Base-by-base conservation (phyloP, 192 early-diverging fungal genomes). In the Linnemannia schmuckeri region DNA sequence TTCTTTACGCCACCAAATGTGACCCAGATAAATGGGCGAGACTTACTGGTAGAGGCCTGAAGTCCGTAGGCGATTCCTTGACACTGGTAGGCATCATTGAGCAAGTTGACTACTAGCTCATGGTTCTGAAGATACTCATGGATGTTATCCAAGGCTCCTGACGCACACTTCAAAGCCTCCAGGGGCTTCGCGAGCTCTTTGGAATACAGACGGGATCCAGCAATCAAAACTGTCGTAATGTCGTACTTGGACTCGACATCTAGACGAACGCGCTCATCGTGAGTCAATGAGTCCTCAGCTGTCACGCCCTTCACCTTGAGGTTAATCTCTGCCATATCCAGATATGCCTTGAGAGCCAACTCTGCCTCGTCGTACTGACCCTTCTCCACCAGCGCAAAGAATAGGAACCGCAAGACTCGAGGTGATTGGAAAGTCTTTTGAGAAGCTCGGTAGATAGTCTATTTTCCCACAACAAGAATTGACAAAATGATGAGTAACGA, bases 301-400 rank as follows among this genome's bases (percentile, higher is more conserved):
- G 72, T 27, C 30, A 85, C 70, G 37, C 55, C 68, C 74, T 92
- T 89, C 37, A 72, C 77, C 33, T 82, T 80, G 54, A 74, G 49
- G n/a, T 88, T 76, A 37, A 80, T 74, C 73, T 88, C 91, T 27
- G 91, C 90, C 82, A 95, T 81, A 49, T 89, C 79, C 70, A 92
- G 75, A 79, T 96, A 96, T 1, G 94, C 89, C 41, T 88, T 81
- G 7, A 96, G 75, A 33, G 93, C 95, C 75, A 94, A 82, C n/a
- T 93, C 90, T 0, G 95, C 96, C 88, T 96, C 96, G 70, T 94
- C 93, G 82, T 93, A 96, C 74, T 96, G 93, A 54, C 96, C 96
- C 9, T 93, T 80, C 33, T 80, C 78, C 10, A 92, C 79, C n/a
- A 95, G 89, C 0, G 92, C 85, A 52, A 89, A 84, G 74, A 94